Evolutionary conservation across 768 basidiomycete genomes (phyloP).

Genomic region (Mycena metata): DNA sequence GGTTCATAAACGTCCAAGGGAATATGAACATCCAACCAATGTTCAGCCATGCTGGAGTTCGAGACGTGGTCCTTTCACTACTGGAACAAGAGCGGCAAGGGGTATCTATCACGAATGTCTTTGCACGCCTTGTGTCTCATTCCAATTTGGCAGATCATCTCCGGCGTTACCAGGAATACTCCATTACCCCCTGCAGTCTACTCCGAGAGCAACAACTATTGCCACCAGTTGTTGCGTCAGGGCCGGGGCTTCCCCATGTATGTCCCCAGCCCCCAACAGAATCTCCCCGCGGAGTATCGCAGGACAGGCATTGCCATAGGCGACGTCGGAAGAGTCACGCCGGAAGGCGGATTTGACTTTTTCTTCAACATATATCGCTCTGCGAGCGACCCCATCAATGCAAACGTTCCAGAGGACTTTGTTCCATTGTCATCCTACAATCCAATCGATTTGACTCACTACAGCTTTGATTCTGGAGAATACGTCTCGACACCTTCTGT

Average conservation of each 20-base stretch:
- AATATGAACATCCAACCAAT: too few species aligned
- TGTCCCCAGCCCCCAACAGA: slow-evolving; percentile 43
- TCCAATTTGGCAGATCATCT: too few species aligned
- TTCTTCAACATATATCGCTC: slow-evolving; percentile 52
- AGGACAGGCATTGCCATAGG: slow-evolving; percentile 47
- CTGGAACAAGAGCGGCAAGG: too few species aligned
- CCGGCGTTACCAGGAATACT: too few species aligned
- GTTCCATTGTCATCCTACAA: slow-evolving; percentile 3
- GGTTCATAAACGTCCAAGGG: too few species aligned
- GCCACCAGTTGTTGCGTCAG: not conserved
- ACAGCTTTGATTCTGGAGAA: slow-evolving; percentile 10
- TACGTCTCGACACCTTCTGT: not conserved
- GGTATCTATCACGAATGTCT: too few species aligned
- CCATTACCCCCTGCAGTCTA: too few species aligned
- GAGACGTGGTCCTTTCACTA: too few species aligned
- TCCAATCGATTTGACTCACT: not conserved
- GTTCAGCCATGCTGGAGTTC: too few species aligned
- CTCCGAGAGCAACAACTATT: too few species aligned
- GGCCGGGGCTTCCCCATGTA: slow-evolving; percentile 48
- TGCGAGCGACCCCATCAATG: slow-evolving; percentile 41
- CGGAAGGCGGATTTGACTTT: slow-evolving; percentile 47
- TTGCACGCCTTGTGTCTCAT: too few species aligned
- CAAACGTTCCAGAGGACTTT: slow-evolving; percentile 45
- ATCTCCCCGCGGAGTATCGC: slow-evolving; percentile 39
- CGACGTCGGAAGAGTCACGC: slow-evolving; percentile 49